Conservation (phyloP, 768 basidiomycete species). For the Boletus rubroflammeus region DNA sequence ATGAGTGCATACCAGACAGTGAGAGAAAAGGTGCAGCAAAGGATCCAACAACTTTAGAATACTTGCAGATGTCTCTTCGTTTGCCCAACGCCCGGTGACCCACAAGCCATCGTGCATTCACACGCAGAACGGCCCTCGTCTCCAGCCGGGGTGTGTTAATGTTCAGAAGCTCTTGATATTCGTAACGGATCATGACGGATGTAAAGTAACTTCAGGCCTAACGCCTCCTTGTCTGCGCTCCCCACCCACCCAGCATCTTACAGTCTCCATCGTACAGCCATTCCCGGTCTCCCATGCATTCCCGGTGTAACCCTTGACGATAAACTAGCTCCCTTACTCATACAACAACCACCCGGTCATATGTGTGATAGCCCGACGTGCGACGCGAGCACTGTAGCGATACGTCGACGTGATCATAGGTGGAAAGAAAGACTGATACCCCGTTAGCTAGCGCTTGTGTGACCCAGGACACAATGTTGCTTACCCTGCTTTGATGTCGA, state of each 20-base stretch:
- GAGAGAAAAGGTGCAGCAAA: constrained; percentile 78
- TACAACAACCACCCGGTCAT: constrained; percentile 13
- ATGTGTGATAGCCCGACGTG: background rate
- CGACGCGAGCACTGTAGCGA: background rate
- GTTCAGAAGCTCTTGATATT: background rate
- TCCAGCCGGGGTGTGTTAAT: background rate
- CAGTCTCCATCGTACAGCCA: constrained; percentile 9
- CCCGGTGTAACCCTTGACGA: background rate
- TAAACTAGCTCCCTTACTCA: background rate
- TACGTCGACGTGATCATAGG: constrained; percentile 6
- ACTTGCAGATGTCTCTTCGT: constrained; percentile 20
- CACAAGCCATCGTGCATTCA: background rate
- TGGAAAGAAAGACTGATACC: constrained; percentile 5
- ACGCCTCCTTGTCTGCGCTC: background rate
- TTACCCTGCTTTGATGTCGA: constrained; percentile 19
- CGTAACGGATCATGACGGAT: background rate
- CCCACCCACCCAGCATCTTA: constrained; percentile 1
- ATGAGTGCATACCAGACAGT: constrained; percentile 91
- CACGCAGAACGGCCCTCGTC: background rate
- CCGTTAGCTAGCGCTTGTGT: background rate
- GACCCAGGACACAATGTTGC: background rate
- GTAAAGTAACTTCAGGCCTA: constrained; percentile 6
- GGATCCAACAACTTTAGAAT: constrained; percentile 69
- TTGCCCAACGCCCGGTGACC: background rate
- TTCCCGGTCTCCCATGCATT: background rate